These are phyloP conservation scores for Gymnopilus junonius DNA, from an alignment of 768 basidiomycete genomes.

Conservation along the genomic window DNA sequence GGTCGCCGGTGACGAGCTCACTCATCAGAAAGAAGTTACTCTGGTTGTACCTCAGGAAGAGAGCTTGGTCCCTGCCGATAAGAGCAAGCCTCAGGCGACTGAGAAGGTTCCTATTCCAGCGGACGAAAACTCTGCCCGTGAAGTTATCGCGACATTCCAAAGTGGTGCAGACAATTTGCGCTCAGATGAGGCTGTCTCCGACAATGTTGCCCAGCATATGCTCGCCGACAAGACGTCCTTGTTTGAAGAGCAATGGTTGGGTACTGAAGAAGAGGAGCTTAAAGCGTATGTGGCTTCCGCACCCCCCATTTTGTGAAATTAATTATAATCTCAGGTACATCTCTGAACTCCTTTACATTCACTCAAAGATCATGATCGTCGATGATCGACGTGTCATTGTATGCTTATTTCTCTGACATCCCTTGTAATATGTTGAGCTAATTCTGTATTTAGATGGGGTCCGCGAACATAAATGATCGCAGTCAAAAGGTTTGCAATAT, in stretches of 20 bases:
- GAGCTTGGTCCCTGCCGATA: constrained; percentile 54
- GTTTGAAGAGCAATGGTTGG: constrained; percentile 83
- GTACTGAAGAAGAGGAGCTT: constrained; percentile 81
- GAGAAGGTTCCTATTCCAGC: constrained; percentile 71
- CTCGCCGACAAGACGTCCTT: constrained; percentile 64
- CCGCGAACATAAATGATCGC: constrained; percentile 91
- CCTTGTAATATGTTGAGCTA: neutral
- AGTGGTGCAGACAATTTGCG: constrained; percentile 56
- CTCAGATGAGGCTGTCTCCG: constrained; percentile 67
- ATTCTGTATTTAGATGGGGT: constrained; percentile 71
- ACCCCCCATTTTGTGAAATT: constrained; percentile 12
- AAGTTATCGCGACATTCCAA: constrained; percentile 76
- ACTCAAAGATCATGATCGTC: constrained; percentile 92
- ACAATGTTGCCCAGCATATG: constrained; percentile 84
- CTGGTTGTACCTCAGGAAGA: constrained; percentile 61
- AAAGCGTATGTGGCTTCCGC: constrained; percentile 51
- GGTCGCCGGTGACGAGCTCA: constrained; percentile 55
- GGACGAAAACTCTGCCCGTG: constrained; percentile 66
- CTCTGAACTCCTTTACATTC: constrained; percentile 82
- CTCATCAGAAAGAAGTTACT: constrained; percentile 54
- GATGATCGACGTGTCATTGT: constrained; percentile 92
- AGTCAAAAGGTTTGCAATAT: constrained; percentile 63
- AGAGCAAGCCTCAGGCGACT: constrained; percentile 48
- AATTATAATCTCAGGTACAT: constrained; percentile 58
- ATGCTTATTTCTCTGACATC: constrained; percentile 30